These are phyloP conservation scores for Micractinium sp. DNA, from an alignment of 139 green algal species.

Conservation along the genomic window DNA sequence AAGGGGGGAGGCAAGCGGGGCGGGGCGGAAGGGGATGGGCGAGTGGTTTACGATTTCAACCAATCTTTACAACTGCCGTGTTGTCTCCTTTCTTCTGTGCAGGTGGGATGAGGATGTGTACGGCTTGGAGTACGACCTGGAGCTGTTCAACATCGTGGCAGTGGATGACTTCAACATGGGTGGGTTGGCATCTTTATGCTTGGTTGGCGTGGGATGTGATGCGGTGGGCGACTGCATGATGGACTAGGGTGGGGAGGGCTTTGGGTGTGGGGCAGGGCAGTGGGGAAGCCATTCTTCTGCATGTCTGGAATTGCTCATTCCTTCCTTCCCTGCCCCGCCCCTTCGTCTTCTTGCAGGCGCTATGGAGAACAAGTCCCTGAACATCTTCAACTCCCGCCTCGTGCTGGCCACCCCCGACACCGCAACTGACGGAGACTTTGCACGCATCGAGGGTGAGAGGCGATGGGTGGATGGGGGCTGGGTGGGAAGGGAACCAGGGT, in stretches of 20 bases:
- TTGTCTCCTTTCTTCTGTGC: background rate
- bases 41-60: too few relatives aligned
- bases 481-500: background rate
- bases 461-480: conserved; percentile 53
- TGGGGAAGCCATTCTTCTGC: too few relatives aligned
- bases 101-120: conserved; percentile 82
- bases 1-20: too few relatives aligned
- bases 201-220: too few relatives aligned
- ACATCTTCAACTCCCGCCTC: conserved; percentile 93
- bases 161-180: conserved; percentile 99
- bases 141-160: conserved; percentile 94
- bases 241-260: too few relatives aligned
- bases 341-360: conserved; percentile 42
- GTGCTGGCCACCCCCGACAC: conserved; percentile 93
- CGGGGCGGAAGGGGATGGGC: too few relatives aligned
- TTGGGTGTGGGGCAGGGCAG: too few relatives aligned
- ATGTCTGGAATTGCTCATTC: background rate
- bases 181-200: background rate
- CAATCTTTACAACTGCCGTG: background rate
- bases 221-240: too few relatives aligned
- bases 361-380: conserved; percentile 99
- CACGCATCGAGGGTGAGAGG: conserved; percentile 91
- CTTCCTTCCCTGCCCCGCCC: background rate
- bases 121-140: conserved; percentile 97
- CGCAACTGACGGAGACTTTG: conserved; percentile 94